Evolutionary conservation across 345 rosid genomes (phyloP), one percentile per base, ranked within the genome.

Genomic region (Barbarea vulgaris): DNA sequence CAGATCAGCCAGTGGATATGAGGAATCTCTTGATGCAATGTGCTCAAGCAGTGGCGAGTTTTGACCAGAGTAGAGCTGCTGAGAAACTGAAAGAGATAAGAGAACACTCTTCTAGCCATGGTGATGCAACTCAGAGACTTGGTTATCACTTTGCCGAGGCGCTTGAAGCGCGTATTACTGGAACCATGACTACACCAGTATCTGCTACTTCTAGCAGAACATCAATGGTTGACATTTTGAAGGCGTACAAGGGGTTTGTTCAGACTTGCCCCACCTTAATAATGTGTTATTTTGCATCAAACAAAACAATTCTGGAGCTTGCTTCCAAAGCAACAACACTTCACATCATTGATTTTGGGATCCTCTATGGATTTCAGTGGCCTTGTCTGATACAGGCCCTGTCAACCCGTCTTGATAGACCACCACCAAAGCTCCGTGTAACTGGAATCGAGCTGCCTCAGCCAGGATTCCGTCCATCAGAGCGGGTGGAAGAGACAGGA

Each of bases 391-490:
- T 91, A 46, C 86, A 89, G 37, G 82, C 82, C 0, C 67, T 88
- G 14, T 83, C 97, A 0, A 31, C 48, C 17, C 73, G 85, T 39
- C 55, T 46, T 3, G 81, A 65, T 12, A 89, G 88, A 27, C 89
- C 96, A 36, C 88, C 93, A 5, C 78, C 50, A 17, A 46, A 57
- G 77, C 68, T 91, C 68, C 91, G 93, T 0, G 84, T 91, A 24
- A 91, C 97, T 0, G 96, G 91, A 19, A 84, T 91, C 34, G 96
- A 91, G 77, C 81, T 88, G 36, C 97, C 96, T n/a, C 97, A 91
- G 72, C 83, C 88, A 0, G 97, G 97, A 9, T 89, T 89, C 75
- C 83, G 87, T 8, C 97, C 97, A 9, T 67, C 89, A 0, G 87
- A 87, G 63, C 81, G 90, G 72, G 88, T 91, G 0, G 88, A 88